Base-by-base conservation (phyloP, 129 eudicot genomes). In the Escallonia rubra region DNA sequence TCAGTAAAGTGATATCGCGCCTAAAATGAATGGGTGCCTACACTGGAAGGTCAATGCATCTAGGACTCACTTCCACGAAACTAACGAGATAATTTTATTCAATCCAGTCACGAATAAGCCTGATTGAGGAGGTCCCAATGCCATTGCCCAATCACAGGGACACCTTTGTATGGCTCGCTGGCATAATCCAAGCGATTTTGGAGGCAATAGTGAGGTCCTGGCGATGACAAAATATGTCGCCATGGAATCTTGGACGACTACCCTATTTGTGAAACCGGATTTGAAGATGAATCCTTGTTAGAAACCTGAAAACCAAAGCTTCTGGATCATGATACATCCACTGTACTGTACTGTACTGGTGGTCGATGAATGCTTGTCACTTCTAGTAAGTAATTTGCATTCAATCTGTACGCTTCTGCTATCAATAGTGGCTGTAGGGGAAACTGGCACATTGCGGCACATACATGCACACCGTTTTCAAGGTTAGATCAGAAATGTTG, bases 231-330 rank as follows among this genome's bases (percentile, higher is more conserved):
- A 10, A 12, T 54, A 54, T 13, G 58, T 16, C 2, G 58, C 14
- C 3, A 6, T 13, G 34, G 34, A 54, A 13, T 54, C 58, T 12
- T 54, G 58, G 58, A 54, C 58, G 3, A 54, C 58, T 54, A 54
- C n/a, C n/a, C n/a, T 54, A 34, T 54, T 54, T 7, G 58, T 54
- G 5, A 1, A 11, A 12, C 14, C 58, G 2, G 3, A 54, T 54
- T 54, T 54, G 58, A 13, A 2, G 2, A 13, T 54, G 2, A 3
- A n/a, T 13, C 16, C 14, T 2, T n/a, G 14, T 13, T 3, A 7
- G 85, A 52, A 82, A 79, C 66, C 58, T 67, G 14, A 93, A 80
- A 80, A 51, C 76, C 10, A 89, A 72, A 80, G 65, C 84, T 67
- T 79, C 78, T 68, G 79, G 65, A 71, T 75, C 76, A 4, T 75